Base-by-base conservation (phyloP, 129 eudicot species). In the Lactuca saligna region DNA sequence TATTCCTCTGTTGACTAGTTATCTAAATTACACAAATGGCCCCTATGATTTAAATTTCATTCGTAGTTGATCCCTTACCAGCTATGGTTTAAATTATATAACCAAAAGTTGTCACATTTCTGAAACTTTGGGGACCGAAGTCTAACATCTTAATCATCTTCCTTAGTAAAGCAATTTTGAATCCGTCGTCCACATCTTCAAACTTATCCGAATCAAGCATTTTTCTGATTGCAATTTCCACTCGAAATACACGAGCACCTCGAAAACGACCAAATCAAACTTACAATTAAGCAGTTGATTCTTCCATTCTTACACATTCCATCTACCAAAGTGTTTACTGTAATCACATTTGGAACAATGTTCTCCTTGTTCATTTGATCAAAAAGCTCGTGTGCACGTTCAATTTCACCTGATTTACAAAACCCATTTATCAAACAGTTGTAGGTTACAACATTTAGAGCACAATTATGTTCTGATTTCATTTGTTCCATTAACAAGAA, bases 251-350 rank as follows among this genome's bases (percentile, higher is more conserved):
- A 3, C 82, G 99, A 15, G 89, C 97, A 8, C 99, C 97, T 5
- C 87, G 99, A 68, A 93, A 93, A 70, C 75, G 99, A 57, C 97
- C 95, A 3, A 93, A 89, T 53, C 99, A 93, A 67, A 87, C 92
- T 2, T 93, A 93, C 83, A 89, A 89, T 57, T 97, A 93, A 66
- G 99, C 99, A 2, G 97, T 90, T 1, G 60, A 86, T 81, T 70
- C 82, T 83, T 25, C 90, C 95, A 54, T 83, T 58, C 74, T 65
- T 85, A 75, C 95, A 89, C 85, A 93, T 82, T 59, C 92, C 99
- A 74, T 76, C 80, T 7, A 93, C 78, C 81, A 93, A 65, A 20
- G 86, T 73, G 75, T 93, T 93, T 7, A 86, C 15, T 5, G 97
- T 89, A 14, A 87, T 50, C 56, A 85, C 79, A 70, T 83, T 81